Base-by-base conservation (phyloP, 2,329 filamentous ascomycete genomes). In the Exophiala calicioides region DNA sequence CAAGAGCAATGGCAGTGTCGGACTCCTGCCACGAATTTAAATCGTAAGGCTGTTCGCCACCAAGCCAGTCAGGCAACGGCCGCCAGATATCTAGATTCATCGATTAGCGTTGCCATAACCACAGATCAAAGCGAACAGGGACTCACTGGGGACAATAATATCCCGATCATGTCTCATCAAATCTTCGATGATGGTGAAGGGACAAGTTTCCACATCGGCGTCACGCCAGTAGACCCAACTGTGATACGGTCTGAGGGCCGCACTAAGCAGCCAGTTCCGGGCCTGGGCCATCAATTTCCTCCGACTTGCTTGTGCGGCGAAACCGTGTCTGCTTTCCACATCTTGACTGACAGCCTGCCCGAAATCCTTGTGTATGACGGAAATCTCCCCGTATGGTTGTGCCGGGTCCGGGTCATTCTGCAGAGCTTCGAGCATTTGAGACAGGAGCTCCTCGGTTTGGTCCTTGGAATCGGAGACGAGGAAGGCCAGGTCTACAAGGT, bases 191-290 rank as follows among this genome's bases (percentile, higher is more conserved):
- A 98, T 97, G 0, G 93, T 97, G 63, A 91, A 93, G 0, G 93
- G 93, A 2, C 93, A 93, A 1, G 93, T 98, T 70, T 97, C 90
- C 6, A 98, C 93, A 70, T 98, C 93, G 18, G 95, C 93, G 71
- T 98, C 93, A 68, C 93, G 84, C 93, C 93, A 98, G 66, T 98
- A 98, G 7, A 98, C 93, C 93, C 93, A 98, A 56, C 90, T 96
- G 66, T 98, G 93, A 41, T 93, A 94, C 1, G 93, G 93, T 32
- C 93, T 83, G 43, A 98, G 73, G 16, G 93, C 91, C 30, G 93
- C 91, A 62, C 90, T 96, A 46, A 98, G 72, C 41, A 98, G 76
- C 93, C 93, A 98, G 69, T 98, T 98, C 53, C 93, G 81, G 39
- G 93, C 93, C 71, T 96, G 90, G 1, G 93, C 93, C 93, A 98